A percentile compares a stretch with the other conserved stretches of the same genome.
These are phyloP conservation scores for Vicia villosa DNA, from an alignment of 306 rosid species.

Conservation along the genomic window DNA sequence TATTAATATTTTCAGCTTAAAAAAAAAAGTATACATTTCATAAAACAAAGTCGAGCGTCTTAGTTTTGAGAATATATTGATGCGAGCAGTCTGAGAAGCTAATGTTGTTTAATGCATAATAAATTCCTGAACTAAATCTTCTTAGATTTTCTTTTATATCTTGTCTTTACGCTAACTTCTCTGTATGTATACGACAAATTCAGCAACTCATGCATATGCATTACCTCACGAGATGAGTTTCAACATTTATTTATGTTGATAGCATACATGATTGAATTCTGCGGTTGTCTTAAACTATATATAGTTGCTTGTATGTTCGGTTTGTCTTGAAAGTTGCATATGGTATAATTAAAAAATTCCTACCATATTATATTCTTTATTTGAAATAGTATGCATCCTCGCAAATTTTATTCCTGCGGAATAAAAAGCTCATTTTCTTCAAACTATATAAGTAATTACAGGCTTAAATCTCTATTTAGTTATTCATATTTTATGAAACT, in stretches of 20 bases:
- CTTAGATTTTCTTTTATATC: constrained; percentile 30
- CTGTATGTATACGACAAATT: constrained; percentile 31
- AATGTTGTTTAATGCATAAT: constrained; percentile 14
- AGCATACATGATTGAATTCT: not conserved
- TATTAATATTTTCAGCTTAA: too few relatives aligned
- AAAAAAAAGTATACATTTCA: too few relatives aligned
- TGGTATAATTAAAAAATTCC: not conserved
- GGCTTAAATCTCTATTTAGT: too few relatives aligned
- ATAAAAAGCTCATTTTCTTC: too few relatives aligned
- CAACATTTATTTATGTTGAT: not conserved
- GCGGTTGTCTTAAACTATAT: not conserved
- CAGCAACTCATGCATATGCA: constrained; percentile 29
- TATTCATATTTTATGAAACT: too few relatives aligned
- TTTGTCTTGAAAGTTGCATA: constrained; percentile 14
- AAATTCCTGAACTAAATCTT: constrained; percentile 33
- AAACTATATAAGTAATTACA: too few relatives aligned
- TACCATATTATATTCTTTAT: not conserved
- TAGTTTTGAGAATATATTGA: constrained; percentile 8
- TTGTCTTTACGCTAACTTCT: constrained; percentile 35
- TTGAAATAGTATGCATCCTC: not conserved
- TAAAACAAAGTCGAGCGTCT: too few relatives aligned
- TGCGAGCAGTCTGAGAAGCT: constrained; percentile 36
- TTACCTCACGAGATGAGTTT: not conserved
- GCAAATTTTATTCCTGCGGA: too few relatives aligned
- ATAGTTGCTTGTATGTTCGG: not conserved